Evolutionary conservation across 192 early-diverging fungal genomes (phyloP), one percentile per base, ranked within the genome.

Genomic region (Coemansia brasiliensis): DNA sequence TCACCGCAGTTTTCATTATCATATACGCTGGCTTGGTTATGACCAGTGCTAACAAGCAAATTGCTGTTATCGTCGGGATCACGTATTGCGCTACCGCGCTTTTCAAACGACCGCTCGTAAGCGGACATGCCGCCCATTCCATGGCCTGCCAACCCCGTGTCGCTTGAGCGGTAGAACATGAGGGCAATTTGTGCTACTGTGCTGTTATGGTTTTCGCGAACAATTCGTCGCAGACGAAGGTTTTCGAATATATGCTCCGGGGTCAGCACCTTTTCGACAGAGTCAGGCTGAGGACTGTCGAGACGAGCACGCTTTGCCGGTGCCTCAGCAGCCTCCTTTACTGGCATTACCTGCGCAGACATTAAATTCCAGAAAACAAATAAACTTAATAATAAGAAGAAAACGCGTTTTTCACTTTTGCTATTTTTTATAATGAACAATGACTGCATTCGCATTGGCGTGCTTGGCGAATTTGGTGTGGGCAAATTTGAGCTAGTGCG

Each of bases 1-100:
- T 94, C 91, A 10, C 92, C 92, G 53, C 90, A 92, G 65, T 96
- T 92, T 63, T 92, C 92, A 69, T 96, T 96, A 60, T 96, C 94
- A 64, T 91, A 96, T 12, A 94, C 82, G 54, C 87, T 94, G 12
- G 87, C 85, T 85, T 90, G 88, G 27, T 74, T 61, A 16, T 82
- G 81, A 21, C 88, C 91, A 5, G 85, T 84, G 0, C 86, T 92
- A 6, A 84, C 89, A 37, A 92, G 67, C 20, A 94, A 63, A 48
- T 91, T 92, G 59, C 87, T 89, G 26, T 79, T 85, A 61, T 93
- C 88, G 38, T 59, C 67, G 2, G 79, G 61, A 18, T 87, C 85
- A 15, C 88, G 79, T 24, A 85, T 74, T 16, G 88, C 83, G 11
- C 72, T 64, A n/a, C 90, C 90, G 16, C 84, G 85, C 59, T 83